These are phyloP conservation scores for Raffaelea arxii DNA, from an alignment of 2,329 filamentous ascomycete species.

Conservation along the genomic window DNA sequence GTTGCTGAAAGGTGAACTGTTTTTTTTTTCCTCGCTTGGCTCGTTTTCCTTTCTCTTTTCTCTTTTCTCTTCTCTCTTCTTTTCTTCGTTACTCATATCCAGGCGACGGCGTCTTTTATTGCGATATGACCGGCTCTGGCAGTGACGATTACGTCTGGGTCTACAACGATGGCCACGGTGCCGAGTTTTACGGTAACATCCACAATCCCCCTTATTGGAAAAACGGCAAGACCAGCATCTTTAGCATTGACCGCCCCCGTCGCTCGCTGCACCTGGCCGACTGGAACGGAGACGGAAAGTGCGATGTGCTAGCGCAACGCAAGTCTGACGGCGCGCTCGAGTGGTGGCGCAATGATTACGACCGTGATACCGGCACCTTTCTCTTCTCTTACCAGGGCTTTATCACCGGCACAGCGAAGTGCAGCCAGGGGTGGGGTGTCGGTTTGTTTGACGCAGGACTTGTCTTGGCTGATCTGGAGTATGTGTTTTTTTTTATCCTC, in stretches of 20 bases:
- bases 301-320: constrained; percentile 20
- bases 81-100: too few relatives aligned
- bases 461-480: constrained; percentile 21
- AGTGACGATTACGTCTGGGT: constrained; percentile 18
- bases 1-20: constrained; percentile 8
- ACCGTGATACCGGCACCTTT: not conserved
- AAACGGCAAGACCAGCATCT: not conserved
- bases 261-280: constrained; percentile 26
- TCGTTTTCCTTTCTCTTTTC: too few relatives aligned
- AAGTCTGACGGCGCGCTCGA: not conserved
- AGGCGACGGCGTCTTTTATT: constrained; percentile 20
- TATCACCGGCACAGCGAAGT: not conserved
- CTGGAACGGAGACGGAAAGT: constrained; percentile 26
- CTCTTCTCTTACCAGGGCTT: not conserved
- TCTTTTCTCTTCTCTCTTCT: too few relatives aligned
- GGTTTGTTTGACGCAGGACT: constrained; percentile 19
- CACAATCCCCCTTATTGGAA: not conserved
- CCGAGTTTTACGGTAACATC: constrained; percentile 11
- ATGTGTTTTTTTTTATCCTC: too few relatives aligned
- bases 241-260: constrained; percentile 13
- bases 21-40: too few relatives aligned
- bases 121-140: constrained; percentile 20
- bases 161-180: constrained; percentile 8
- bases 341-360: not conserved
- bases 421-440: constrained; percentile 16